Base-by-base conservation (phyloP, 2,329 filamentous ascomycete species). In the Hirsutella rhossiliensis region DNA sequence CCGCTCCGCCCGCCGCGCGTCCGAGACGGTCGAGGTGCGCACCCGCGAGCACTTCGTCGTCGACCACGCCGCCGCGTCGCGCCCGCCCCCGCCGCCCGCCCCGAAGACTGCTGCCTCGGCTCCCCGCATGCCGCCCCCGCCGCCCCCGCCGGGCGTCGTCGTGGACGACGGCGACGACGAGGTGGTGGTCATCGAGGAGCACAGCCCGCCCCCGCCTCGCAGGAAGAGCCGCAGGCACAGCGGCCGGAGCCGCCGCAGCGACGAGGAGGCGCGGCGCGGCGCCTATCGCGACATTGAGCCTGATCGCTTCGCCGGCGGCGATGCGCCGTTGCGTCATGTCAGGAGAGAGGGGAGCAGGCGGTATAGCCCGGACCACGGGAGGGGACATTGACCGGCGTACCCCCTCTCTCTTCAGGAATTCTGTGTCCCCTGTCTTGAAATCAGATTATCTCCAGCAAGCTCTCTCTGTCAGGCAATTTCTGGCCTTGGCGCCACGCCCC, bases 141-240 rank as follows among this genome's bases (percentile, higher is more conserved):
- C 3, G 48, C 48, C 12, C 31, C 8, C 31, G n/a, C n/a, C 31
- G 17, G 15, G 8, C 34, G 34, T 5, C 29, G 49, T 56, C 29
- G 58, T 61, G 11, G 56, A 59, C 38, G 51, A 60, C 40, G 45
- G 56, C 42, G 57, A 63, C 6, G 62, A 65, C 38, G 67, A 71
- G 58, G 58, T 63, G 13, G 54, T 63, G 1, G 61, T 63, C 15
- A 55, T 61, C 38, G 61, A 63, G 48, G 61, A 63, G 52, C 55
- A 60, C 38, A 42, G 34, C 27, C 34, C 43, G 17, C 19, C 39
- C 4, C 54, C 51, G 42, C 56, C 50, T 9, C 50, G 47, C 37
- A 44, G 30, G 48, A 54, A 47, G 27, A 52, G 54, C 30, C 48
- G 53, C 28, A 49, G 54, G 18, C 40, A 45, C 9, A 50, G 51